Evolutionary conservation across 805 yeast genomes (phyloP), one percentile per base, ranked within the genome.

Genomic region (Metschnikowia similis): DNA sequence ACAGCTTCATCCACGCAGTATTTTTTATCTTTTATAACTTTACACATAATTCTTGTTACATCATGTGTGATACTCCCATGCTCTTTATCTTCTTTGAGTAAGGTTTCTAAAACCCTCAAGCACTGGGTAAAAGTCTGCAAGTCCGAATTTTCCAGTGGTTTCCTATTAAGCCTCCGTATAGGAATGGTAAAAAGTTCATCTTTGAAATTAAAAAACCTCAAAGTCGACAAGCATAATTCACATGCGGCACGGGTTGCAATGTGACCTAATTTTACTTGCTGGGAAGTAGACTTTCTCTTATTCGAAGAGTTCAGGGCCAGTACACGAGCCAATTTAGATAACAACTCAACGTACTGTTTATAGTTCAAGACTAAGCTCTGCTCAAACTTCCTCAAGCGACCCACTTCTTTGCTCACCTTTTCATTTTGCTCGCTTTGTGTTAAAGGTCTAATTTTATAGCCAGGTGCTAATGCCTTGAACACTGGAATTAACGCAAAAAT

Each of bases 1-100:
- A 87, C 90, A 17, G 88, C 80, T 63, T 91, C 96, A 65, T 91
- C 96, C 14, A 90, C 89, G 53, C 85, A 81, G 65, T 76, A 94
- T 43, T 83, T 81, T 60, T 95, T 82, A 32, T 84, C 82, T 60
- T 81, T 84, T 47, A 91, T 67, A 48, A 89, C 82, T 61, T 87
- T 87, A 43, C 84, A 71, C 53, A 92, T 63, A 26, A 84, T 67
- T 63, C 87, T 78, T 1, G 86, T 81, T 35, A 89, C 67, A 49
- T 90, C 97, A 49, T 82, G 72, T 2, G 96, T 82, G 11, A 89
- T 80, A 51, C 82, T 87, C 49, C 99, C 99, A 54, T 81, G 80
- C 51, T 83, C 86, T 32, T 75, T 75, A 66, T 92, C 99, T 21
- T 85, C 92, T 52, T 75, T 70, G 49, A 92, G 73, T n/a, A 89